Evolutionary conservation across 1,284 basidiomycete genomes (phyloP), one percentile per base, ranked within the genome.

Genomic region (Phellinidium pouzarii): DNA sequence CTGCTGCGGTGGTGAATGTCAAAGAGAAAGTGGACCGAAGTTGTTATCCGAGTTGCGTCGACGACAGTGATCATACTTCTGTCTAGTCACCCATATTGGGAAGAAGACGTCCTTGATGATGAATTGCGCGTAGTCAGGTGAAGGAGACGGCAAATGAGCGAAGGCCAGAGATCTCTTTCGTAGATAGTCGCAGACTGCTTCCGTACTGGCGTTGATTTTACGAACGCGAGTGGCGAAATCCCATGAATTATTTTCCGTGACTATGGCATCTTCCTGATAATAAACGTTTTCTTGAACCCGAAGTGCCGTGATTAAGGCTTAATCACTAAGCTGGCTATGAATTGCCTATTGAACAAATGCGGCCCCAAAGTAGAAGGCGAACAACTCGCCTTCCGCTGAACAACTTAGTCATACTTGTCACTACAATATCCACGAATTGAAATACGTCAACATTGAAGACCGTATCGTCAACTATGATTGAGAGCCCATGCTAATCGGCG

Each of bases 171-270:
- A 74, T 11, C 70, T 68, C 7, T 61, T 61, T 55, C 68, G 66
- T 14, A 99, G 74, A 64, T 85, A 82, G 52, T 87, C 83, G 63
- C 91, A 94, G 45, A 96, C 73, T 25, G 80, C 80, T 64, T 88
- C 83, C 1, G 95, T 77, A 66, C 96, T 98, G 45, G 68, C 66
- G 67, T 99, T 91, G 67, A 97, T 92, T 51, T 74, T 66, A 53
- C 74, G 74, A 59, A 94, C 80, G 50, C 95, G 87, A 5, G 72
- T 72, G 46, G 78, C 74, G 72, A 97, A 97, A 70, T 97, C 87
- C 47, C 96, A 89, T 17, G 93, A 96, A 70, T 99, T 99, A 60
- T 94, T 86, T 67, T 99, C 95, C 87, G 99, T 89, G 73, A 88
- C 96, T 49, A 98, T 83, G 27, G 91, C 93, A 65, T 99, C 96